These are phyloP conservation scores for Penicillium decumbens DNA, from an alignment of 2,329 filamentous ascomycete genomes.

Conservation along the genomic window DNA sequence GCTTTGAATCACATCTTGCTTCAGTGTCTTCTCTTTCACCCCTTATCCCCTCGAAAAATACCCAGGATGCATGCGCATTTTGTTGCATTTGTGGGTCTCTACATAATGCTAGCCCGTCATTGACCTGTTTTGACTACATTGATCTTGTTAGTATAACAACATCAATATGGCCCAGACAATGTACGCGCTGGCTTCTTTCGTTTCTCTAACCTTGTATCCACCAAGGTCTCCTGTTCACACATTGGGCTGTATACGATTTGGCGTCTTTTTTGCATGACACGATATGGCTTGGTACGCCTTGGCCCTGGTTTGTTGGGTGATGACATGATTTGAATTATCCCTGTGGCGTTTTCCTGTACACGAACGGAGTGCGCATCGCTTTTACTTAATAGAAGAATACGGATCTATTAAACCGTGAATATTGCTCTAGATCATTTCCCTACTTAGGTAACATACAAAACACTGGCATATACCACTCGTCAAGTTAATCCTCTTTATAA, in stretches of 20 bases:
- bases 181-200: not conserved
- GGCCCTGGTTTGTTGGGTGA: not conserved
- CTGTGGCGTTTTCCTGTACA: slow-evolving; percentile 1
- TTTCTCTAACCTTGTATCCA: not conserved
- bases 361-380: not conserved
- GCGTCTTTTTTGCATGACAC: not conserved
- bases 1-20: not conserved
- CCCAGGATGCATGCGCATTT: not conserved
- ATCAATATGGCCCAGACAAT: slow-evolving; percentile 8
- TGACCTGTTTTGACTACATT: slow-evolving; percentile 3
- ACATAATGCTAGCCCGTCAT: not conserved
- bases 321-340: not conserved
- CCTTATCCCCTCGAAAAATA: not conserved
- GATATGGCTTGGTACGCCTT: not conserved
- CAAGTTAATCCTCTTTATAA: too few species aligned
- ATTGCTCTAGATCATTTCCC: not conserved
- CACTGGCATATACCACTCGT: too few species aligned
- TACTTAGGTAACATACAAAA: too few species aligned
- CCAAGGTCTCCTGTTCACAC: not conserved
- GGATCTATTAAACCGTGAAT: not conserved
- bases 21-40: not conserved
- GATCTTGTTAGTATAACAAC: slow-evolving; percentile 11
- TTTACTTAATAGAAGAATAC: not conserved
- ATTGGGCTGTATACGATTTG: not conserved
- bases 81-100: not conserved